Conservation (phyloP, 345 rosid genomes). For the Brassica rapa region DNA sequence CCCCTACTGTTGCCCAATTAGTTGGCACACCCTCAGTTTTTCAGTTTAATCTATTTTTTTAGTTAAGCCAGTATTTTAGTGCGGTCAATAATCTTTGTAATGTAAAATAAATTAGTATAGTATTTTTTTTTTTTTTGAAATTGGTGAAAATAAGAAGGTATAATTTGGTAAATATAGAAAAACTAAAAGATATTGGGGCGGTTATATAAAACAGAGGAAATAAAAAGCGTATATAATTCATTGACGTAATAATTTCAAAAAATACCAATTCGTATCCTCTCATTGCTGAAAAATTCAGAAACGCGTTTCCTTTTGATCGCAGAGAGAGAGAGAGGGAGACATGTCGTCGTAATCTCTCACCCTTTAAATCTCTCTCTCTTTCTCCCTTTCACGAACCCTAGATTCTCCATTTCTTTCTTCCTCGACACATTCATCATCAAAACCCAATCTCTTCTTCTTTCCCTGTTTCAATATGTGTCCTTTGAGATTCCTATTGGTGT, state of each 20-base stretch:
- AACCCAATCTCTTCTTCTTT: background rate
- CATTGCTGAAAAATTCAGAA: constrained; percentile 29
- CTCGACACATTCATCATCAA: constrained; percentile 18
- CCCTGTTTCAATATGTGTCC: constrained; percentile 64
- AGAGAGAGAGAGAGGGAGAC: constrained; percentile 20
- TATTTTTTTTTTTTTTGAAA: too few species aligned
- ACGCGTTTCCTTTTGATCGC: constrained; percentile 30
- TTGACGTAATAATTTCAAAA: background rate
- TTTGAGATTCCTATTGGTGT: constrained; percentile 76
- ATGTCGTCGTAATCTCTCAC: constrained; percentile 16
- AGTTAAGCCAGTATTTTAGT: background rate
- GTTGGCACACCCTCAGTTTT: background rate
- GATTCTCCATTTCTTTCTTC: background rate
- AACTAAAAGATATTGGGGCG: background rate
- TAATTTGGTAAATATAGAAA: background rate
- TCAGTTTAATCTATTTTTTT: background rate
- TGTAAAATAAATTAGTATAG: background rate
- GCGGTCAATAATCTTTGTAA: background rate
- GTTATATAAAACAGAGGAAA: background rate
- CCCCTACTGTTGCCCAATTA: background rate
- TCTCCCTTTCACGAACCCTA: constrained; percentile 24
- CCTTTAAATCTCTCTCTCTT: background rate
- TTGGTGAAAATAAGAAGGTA: background rate
- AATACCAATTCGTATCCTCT: background rate
- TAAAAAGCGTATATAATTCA: background rate